Base-by-base conservation (phyloP, 2,329 filamentous ascomycete genomes). In the Colletotrichum limetticola region DNA sequence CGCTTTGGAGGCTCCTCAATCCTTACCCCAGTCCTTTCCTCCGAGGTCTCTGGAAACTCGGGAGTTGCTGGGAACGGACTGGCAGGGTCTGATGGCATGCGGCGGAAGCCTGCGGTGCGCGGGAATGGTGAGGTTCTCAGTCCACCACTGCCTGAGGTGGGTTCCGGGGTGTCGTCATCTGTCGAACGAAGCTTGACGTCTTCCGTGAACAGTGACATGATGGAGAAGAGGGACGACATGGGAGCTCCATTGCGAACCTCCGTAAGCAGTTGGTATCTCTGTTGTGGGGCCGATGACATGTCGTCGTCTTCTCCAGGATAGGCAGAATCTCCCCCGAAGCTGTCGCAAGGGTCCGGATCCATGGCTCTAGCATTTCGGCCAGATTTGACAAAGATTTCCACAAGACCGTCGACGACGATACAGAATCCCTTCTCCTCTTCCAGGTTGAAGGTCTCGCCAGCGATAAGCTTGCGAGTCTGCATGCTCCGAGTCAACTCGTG, bases 371-470 rank as follows among this genome's bases (percentile, higher is more conserved):
- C 85, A 66, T 88, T 86, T 53, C 89, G 87, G 56, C 92, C 91
- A 2, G 96, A 98, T 81, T 98, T 98, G 82, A 99, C 97, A 80
- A 98, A 99, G 67, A 99, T 98, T 82, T 99, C 95, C 1, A 99
- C 95, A 32, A 98, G 83, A 2, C 97, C 97, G 83, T 99, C 97
- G 3, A 99, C 97, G 5, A 99, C 97, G 70, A 99, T 88, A 80
- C 97, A 99, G 79, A 99, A 99, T 0, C 97, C 97, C 78, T 99
- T 98, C 79, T 99, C 97, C 80, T 99, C 97, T 83, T 99, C 97
- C 37, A 99, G 86, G 76, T 98, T 91, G 77, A 99, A 87, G 0
- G 97, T 99, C 83, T 99, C 97, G 35, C 97, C 97, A 5, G 97
- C 96, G 78, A 98, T 97, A 62, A 99, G 88, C 83, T 98, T 98